Conservation (phyloP, 257 asterid genomes). For the Solanum appendiculatum region DNA sequence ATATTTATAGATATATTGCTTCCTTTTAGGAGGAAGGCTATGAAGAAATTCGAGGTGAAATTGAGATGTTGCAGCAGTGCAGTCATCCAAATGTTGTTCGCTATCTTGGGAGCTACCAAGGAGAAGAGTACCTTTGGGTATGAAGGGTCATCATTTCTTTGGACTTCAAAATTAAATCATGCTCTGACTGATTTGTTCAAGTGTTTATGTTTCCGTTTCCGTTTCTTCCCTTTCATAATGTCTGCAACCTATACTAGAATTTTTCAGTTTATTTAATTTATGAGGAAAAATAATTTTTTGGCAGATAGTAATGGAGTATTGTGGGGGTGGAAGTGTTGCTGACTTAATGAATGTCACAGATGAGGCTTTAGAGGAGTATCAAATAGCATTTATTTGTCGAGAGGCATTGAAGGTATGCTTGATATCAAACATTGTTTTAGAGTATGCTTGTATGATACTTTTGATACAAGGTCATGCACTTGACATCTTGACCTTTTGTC, state of each 20-base stretch:
- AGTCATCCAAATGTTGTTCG: conserved; percentile 99
- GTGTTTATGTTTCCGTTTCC: not conserved
- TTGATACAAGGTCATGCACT: not conserved
- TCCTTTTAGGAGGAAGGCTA: conserved; percentile 86
- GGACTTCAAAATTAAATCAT: not conserved
- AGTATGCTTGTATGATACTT: not conserved
- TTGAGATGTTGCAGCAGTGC: conserved; percentile 99
- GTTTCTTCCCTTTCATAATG: not conserved
- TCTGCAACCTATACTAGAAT: not conserved
- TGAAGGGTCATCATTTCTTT: conserved; percentile 1
- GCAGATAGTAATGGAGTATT: conserved; percentile 99
- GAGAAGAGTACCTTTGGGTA: conserved; percentile 99
- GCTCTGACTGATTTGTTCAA: not conserved
- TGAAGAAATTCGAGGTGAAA: conserved; percentile 95
- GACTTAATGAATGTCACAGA: conserved; percentile 90
- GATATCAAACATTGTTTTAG: not conserved
- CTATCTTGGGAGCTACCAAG: conserved; percentile 96
- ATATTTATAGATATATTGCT: conserved; percentile 2
- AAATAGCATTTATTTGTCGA: conserved; percentile 85
- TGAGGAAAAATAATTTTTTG: conserved; percentile 19
- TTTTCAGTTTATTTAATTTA: not conserved
- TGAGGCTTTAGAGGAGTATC: conserved; percentile 85
- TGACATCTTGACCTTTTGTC: not conserved
- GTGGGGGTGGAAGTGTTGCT: conserved; percentile 99
- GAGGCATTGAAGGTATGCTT: conserved; percentile 81